Evolutionary conservation across 768 basidiomycete genomes (phyloP).

Genomic region (Boletellus sp.): DNA sequence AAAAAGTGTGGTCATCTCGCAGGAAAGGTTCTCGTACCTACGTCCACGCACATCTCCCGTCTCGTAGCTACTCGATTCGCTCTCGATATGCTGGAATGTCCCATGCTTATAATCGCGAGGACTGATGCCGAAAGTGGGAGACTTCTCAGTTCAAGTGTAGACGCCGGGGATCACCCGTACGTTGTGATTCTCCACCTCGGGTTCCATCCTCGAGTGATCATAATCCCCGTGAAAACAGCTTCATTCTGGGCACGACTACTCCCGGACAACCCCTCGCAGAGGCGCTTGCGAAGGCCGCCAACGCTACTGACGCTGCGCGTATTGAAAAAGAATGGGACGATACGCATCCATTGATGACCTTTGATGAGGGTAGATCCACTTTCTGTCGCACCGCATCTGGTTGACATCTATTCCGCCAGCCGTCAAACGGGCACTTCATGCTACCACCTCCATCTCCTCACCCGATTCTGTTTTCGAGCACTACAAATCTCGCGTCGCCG

Average conservation of each 20-base stretch:
- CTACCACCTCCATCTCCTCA: constrained; percentile 21
- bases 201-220: constrained; percentile 4
- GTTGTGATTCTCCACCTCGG: constrained; percentile 27
- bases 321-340: constrained; percentile 77
- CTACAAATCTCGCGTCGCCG: constrained; percentile 55
- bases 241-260: constrained; percentile 60
- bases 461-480: constrained; percentile 47
- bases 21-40: constrained; percentile 91
- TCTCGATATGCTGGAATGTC: constrained; percentile 83
- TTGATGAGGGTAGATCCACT: constrained; percentile 65
- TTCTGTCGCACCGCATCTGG: constrained; percentile 43
- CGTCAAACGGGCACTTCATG: constrained; percentile 20
- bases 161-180: constrained; percentile 67
- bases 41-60: constrained; percentile 81
- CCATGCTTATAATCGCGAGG: constrained; percentile 86
- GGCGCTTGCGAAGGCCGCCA: constrained; percentile 59
- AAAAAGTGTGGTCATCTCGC: constrained; percentile 94
- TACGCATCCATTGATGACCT: constrained; percentile 69
- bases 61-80: constrained; percentile 86
- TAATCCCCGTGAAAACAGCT: constrained; percentile 36
- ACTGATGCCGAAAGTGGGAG: constrained; percentile 89
- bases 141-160: constrained; percentile 80
- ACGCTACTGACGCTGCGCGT: constrained; percentile 64
- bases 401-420: constrained; percentile 14
- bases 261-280: constrained; percentile 58